phyloP scores from a whole-genome alignment of 2,329 filamentous ascomycete species.

The Capronia americana region DNA sequence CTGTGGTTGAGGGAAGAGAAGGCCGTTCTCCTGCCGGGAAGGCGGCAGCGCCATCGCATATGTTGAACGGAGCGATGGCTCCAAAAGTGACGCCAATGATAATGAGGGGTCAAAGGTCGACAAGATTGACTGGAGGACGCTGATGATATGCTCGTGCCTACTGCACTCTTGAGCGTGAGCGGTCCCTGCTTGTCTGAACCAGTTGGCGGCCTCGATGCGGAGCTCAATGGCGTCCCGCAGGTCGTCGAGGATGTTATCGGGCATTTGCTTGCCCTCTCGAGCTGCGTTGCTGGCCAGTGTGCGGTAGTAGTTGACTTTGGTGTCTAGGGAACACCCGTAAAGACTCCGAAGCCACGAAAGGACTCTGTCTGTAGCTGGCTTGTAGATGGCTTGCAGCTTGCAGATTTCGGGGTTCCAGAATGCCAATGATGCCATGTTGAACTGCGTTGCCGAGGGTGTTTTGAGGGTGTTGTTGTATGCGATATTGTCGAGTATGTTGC shows the following conservation, averaged over 20 bases:
- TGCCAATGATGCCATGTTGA: conserved; percentile 9
- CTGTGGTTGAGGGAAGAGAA: not conserved
- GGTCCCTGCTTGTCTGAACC: not conserved
- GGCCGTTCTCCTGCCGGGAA: not conserved
- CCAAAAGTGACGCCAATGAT: not conserved
- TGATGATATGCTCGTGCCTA: conserved; percentile 20
- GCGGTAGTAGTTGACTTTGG: conserved; percentile 21
- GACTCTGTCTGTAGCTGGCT: conserved; percentile 43
- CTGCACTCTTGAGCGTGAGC: conserved; percentile 6
- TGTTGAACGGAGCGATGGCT: not conserved
- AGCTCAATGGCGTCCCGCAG: conserved; percentile 21
- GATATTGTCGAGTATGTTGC: not conserved
- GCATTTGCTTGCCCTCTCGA: conserved; percentile 19
- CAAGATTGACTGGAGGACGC: conserved; percentile 18
- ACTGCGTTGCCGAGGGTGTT: not conserved
- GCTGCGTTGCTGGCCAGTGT: conserved; percentile 14
- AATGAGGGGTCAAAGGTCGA: conserved; percentile 9
- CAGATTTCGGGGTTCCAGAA: conserved; percentile 52
- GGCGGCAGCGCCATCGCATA: not conserved
- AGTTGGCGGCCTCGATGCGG: conserved; percentile 13
- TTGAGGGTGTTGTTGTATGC: conserved; percentile 2
- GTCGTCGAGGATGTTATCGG: conserved; percentile 25
- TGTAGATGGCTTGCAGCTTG: conserved; percentile 49
- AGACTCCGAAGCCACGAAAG: conserved; percentile 19
- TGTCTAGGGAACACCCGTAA: conserved; percentile 1